Evolutionary conservation across 2,329 filamentous ascomycete genomes (phyloP), one percentile per base, ranked within the genome.

Genomic region (Sclerotinia spermophila): DNA sequence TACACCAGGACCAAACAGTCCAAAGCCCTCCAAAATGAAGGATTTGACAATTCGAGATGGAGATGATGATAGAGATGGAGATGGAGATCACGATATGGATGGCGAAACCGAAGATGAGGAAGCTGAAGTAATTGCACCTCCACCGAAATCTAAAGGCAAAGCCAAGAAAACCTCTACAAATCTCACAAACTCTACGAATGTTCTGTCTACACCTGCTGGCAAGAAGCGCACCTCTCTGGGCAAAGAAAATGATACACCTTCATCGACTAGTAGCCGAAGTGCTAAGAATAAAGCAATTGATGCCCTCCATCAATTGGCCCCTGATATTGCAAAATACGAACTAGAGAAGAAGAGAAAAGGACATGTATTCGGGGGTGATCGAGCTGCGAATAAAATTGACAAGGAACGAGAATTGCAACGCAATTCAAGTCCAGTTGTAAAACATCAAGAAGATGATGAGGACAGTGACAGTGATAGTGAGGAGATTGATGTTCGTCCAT

Each of bases 311-410:
- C 86, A 88, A 48, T 84, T 95, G 71, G 94, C 92, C 0, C 87
- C 90, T 0, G 96, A 99, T 78, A 94, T 98, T 77, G 91, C 90
- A 2, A 83, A 96, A 44, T 99, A 96, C 77, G 92, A 98, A 78
- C 97, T 96, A 79, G 96, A 99, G 82, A 93, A 88, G 83, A 97
- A 97, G 82, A 89, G 96, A 79, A 72, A 88, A 83, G 65, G 83
- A 79, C 4, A 71, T 61, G 83, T 85, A 0, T 90, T 87, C 84
- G 88, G 89, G 35, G 88, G 88, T 33, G 90, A 89, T 76, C 83
- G 87, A 65, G 88, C 88, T 1, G 85, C 87, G 3, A 86, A 89
- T 69, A 80, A 83, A 71, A 82, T 86, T 27, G 88, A 90, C 70
- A 86, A 84, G 76, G 81, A 84, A 67, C 79, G 79, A 75, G 76